Evolutionary conservation across 2,329 filamentous ascomycete genomes (phyloP).

Genomic region (Penicillium janthinellum): DNA sequence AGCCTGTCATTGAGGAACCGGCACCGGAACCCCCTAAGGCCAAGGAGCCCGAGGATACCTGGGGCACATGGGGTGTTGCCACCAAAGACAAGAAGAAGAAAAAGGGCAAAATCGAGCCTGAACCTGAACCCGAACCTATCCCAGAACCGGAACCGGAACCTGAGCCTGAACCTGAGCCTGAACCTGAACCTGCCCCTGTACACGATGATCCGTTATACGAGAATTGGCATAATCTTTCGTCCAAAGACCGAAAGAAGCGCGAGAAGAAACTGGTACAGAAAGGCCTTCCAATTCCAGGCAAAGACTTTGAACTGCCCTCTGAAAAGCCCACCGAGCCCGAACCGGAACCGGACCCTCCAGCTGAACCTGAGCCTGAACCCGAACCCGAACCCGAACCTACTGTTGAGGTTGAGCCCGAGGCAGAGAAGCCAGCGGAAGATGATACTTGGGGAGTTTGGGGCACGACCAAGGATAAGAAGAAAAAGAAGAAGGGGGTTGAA

Average conservation of each 20-base stretch:
- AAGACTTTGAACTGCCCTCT: conserved; percentile 30
- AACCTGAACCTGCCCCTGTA: conserved; percentile 34
- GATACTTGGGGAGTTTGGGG: conserved; percentile 41
- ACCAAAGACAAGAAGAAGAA: conserved; percentile 37
- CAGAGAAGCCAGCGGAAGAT: conserved; percentile 24
- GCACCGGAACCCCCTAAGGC: conserved; percentile 24
- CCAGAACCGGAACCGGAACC: conserved; percentile 31
- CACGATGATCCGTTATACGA: conserved; percentile 42
- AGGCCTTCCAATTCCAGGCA: conserved; percentile 34
- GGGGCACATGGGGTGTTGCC: conserved; percentile 29
- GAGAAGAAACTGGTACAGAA: conserved; percentile 35
- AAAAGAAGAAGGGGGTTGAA: conserved; percentile 48
- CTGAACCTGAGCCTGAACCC: conserved; percentile 18
- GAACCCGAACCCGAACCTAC: conserved; percentile 31
- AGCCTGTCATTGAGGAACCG: conserved; percentile 23
- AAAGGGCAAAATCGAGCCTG: conserved; percentile 33
- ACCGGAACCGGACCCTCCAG: conserved; percentile 21
- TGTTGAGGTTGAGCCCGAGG: conserved; percentile 27
- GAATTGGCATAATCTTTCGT: conserved; percentile 36
- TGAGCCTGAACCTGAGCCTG: conserved; percentile 35
- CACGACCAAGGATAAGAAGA: conserved; percentile 50
- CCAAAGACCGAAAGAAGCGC: conserved; percentile 51
- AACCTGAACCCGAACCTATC: conserved; percentile 27
- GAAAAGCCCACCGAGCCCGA: conserved; percentile 25
- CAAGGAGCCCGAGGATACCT: conserved; percentile 31